These are phyloP conservation scores for Myriosclerotinia duriaeana DNA, from an alignment of 2,329 filamentous ascomycete genomes.

Conservation along the genomic window DNA sequence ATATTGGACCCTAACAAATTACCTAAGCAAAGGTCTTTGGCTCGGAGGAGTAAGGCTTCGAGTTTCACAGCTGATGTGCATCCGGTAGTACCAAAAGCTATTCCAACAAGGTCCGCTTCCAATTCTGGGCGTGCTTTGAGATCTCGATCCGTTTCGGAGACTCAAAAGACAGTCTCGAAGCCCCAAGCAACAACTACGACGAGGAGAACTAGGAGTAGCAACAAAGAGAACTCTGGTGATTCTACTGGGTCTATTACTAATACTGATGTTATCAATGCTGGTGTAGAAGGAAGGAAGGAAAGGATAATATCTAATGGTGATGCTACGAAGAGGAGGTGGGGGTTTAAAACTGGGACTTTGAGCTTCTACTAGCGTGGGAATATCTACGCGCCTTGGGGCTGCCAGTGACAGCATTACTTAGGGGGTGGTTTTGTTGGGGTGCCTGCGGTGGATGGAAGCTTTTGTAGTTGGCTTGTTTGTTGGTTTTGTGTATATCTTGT, in stretches of 20 bases:
- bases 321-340: no score
- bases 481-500: not conserved
- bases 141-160: not conserved
- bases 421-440: not conserved
- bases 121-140: not conserved
- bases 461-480: not conserved
- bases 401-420: not conserved
- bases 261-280: not conserved
- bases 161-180: no score
- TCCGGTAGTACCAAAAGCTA: not conserved
- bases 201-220: not conserved
- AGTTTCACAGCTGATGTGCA: not conserved
- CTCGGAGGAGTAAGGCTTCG: not conserved
- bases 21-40: not conserved
- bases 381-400: not conserved
- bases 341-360: not conserved
- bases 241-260: not conserved
- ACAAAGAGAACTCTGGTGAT: not conserved
- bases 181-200: not conserved
- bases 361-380: no score
- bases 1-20: not conserved
- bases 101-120: not conserved
- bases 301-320: not conserved
- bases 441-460: not conserved
- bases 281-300: not conserved